Conservation (phyloP, 225 moss, liverwort and hornwort species). For the Takakia lepidozioides region DNA sequence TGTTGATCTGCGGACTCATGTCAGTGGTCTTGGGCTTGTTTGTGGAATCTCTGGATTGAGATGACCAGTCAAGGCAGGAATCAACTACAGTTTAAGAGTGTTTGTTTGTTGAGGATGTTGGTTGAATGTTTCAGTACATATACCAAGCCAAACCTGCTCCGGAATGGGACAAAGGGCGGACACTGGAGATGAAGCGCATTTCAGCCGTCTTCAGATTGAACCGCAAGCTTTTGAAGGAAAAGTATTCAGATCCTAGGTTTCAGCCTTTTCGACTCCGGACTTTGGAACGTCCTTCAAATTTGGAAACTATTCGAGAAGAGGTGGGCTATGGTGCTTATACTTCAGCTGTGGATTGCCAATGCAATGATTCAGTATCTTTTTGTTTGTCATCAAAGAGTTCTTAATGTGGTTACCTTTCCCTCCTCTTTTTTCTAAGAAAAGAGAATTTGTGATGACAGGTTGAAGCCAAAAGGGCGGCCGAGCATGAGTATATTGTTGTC, state of each 20-base stretch:
- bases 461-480: slow-evolving; percentile 33
- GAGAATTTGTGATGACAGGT: slow-evolving; percentile 36
- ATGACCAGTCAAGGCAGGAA: too few relatives aligned
- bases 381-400: too few relatives aligned
- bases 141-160: slow-evolving; percentile 63
- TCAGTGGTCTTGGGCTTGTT: too few relatives aligned
- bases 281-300: slow-evolving; percentile 51
- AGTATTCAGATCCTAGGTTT: slow-evolving; percentile 48
- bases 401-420: too few relatives aligned
- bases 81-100: too few relatives aligned
- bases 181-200: slow-evolving; percentile 53
- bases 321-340: slow-evolving; percentile 11
- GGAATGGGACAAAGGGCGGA: slow-evolving; percentile 49
- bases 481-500: slow-evolving; percentile 41
- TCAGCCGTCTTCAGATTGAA: slow-evolving; percentile 64
- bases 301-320: slow-evolving; percentile 61
- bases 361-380: too few relatives aligned
- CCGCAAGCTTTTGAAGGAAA: slow-evolving; percentile 42
- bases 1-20: too few relatives aligned
- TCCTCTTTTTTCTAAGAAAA: too few relatives aligned
- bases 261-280: slow-evolving; percentile 59
- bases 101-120: slow-evolving; percentile 1
- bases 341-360: too few relatives aligned
- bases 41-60: too few relatives aligned
- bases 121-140: slow-evolving; percentile 8